Evolutionary conservation across 2,329 filamentous ascomycete species (phyloP).

Genomic region (Ceratocystiopsis minuta): DNA sequence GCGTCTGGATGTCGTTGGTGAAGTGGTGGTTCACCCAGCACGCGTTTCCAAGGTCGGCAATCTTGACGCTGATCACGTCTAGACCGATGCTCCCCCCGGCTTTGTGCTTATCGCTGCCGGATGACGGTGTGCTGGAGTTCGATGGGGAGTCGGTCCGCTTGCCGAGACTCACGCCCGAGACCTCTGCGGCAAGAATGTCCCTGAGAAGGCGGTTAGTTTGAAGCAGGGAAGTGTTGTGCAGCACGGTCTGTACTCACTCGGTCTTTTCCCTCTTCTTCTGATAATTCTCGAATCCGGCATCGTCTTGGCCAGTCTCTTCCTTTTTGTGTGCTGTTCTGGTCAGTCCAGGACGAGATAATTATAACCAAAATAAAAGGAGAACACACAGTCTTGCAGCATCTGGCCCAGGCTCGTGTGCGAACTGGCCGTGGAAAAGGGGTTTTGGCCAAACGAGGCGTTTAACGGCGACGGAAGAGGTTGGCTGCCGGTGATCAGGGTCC

Average conservation of each 20-base stretch:
- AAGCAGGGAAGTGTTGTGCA: background rate
- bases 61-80: conserved; percentile 93
- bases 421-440: conserved; percentile 45
- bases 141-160: conserved; percentile 29
- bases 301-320: conserved; percentile 18
- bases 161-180: conserved; percentile 86
- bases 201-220: conserved; percentile 23
- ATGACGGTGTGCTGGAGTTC: conserved; percentile 14
- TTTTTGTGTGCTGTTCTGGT: background rate
- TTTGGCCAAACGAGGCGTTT: conserved; percentile 78
- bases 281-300: conserved; percentile 28
- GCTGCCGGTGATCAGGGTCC: conserved; percentile 91
- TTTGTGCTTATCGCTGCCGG: conserved; percentile 42
- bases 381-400: conserved; percentile 47
- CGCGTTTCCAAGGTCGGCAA: conserved; percentile 92
- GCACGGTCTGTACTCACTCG: conserved; percentile 42
- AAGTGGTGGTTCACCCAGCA: conserved; percentile 99
- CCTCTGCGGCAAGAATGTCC: conserved; percentile 78
- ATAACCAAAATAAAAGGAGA: background rate
- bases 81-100: conserved; percentile 33
- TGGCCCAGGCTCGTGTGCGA: conserved; percentile 66
- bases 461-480: conserved; percentile 90
- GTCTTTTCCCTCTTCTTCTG: conserved; percentile 84
- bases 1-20: conserved; percentile 96
- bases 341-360: background rate